phyloP scores from a whole-genome alignment of 164 flowering plant genomes.

The Kalanchoe fedtschenkoi region DNA sequence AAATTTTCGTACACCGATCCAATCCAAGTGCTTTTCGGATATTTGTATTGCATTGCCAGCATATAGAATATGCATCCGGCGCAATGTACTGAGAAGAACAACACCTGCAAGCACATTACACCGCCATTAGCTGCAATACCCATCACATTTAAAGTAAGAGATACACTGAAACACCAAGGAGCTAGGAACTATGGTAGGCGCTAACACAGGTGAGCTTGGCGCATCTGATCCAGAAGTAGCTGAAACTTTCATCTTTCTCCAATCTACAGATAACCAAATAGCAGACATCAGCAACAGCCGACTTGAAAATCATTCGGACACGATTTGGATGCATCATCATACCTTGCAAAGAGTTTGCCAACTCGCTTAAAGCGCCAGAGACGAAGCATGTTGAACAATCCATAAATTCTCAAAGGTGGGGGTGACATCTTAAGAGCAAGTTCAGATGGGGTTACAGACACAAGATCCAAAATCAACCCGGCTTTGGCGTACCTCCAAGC shows the following conservation, averaged over 20 bases:
- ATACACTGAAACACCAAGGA: too few relatives aligned
- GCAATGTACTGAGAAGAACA: constrained; percentile 85
- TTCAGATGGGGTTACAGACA: constrained; percentile 80
- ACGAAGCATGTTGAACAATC: constrained; percentile 87
- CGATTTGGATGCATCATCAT: too few relatives aligned
- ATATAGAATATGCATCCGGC: constrained; percentile 87
- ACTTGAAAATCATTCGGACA: too few relatives aligned
- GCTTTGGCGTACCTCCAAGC: constrained; percentile 56
- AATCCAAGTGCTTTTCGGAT: constrained; percentile 64
- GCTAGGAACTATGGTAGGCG: too few relatives aligned
- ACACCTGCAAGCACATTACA: constrained; percentile 40
- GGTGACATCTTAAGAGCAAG: constrained; percentile 45
- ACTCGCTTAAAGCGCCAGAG: constrained; percentile 97
- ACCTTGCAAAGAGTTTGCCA: constrained; percentile 40
- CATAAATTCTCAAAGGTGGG: constrained; percentile 33
- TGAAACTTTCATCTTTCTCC: constrained; percentile 85
- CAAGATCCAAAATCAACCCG: constrained; percentile 72
- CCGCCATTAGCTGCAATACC: background rate
- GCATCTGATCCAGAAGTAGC: constrained; percentile 80
- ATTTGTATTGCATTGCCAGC: constrained; percentile 58
- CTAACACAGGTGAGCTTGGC: constrained; percentile 84
- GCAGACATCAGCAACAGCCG: too few relatives aligned
- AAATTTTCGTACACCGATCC: constrained; percentile 43
- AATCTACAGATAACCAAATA: constrained; percentile 34
- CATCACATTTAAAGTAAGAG: too few relatives aligned